A percentile compares a stretch with the other conserved stretches of the same genome.
Evolutionary conservation across 495 filamentous ascomycete species (phyloP).

Genomic region (Chaetomium tenue): DNA sequence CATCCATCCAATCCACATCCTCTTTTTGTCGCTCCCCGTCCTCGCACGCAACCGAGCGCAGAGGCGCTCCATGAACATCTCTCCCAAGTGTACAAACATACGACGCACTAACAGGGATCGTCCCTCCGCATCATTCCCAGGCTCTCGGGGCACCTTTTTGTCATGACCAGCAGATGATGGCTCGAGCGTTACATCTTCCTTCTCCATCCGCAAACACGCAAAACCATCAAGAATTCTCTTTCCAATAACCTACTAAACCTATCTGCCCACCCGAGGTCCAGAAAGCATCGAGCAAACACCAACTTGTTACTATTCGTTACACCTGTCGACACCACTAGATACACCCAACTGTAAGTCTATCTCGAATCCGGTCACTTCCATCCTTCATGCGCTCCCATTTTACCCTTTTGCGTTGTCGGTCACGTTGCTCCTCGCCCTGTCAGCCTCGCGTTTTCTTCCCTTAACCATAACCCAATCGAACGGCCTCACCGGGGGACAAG

Average conservation of each 20-base stretch:
- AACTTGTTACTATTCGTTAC: no score
- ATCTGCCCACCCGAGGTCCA: no score
- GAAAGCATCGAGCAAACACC: no score
- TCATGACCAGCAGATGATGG: background rate
- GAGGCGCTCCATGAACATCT: conserved; percentile 3
- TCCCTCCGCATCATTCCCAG: background rate
- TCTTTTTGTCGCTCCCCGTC: conserved; percentile 21
- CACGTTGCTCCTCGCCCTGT: conserved; percentile 10
- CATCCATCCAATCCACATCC: conserved; percentile 16
- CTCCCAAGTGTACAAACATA: no score
- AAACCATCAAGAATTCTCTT: background rate
- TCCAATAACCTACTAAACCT: background rate
- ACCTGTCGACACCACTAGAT: background rate
- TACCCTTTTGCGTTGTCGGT: background rate
- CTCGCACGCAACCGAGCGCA: background rate
- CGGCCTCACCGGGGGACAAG: background rate
- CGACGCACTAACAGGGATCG: background rate
- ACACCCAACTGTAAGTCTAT: background rate
- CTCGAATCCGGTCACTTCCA: background rate
- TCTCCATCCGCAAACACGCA: background rate
- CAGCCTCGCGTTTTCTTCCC: conserved; percentile 10
- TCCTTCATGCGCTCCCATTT: background rate
- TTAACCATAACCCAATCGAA: conserved; percentile 14
- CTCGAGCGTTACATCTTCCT: background rate
- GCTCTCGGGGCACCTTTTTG: background rate